Evolutionary conservation across 306 rosid species (phyloP).

Genomic region (Malus fusca): DNA sequence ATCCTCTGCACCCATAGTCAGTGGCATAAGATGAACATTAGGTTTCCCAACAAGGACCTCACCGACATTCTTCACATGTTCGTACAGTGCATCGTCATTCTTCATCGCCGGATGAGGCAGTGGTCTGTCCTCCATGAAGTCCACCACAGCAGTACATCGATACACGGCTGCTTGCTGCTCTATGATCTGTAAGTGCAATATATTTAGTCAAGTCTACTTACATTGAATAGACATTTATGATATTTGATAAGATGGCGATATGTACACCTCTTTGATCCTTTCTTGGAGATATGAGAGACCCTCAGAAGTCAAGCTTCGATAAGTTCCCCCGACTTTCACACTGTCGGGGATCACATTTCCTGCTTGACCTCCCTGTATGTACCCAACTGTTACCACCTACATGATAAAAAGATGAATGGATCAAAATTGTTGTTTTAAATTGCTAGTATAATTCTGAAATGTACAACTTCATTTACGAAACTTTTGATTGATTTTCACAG

Average conservation of each 20-base stretch:
- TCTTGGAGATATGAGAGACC: constrained; percentile 28
- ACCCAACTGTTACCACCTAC: constrained; percentile 38
- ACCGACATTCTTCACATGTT: constrained; percentile 36
- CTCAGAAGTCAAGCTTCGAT: constrained; percentile 26
- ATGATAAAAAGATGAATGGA: not conserved
- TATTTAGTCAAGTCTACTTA: not conserved
- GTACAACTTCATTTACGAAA: not conserved
- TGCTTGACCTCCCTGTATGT: constrained; percentile 27
- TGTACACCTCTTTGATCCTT: constrained; percentile 36
- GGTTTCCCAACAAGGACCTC: constrained; percentile 33
- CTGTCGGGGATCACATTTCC: constrained; percentile 28
- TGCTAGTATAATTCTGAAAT: not conserved
- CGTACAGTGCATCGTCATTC: constrained; percentile 34
- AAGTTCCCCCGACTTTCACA: constrained; percentile 32
- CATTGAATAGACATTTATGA: not conserved
- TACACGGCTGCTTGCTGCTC: constrained; percentile 35
- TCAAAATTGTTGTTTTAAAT: not conserved
- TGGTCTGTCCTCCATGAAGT: constrained; percentile 39
- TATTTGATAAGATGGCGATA: not conserved
- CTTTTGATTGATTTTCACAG: not conserved
- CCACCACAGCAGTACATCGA: constrained; percentile 30
- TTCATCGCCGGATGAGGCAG: constrained; percentile 36
- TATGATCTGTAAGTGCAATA: constrained; percentile 18
- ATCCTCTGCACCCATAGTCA: constrained; percentile 45
- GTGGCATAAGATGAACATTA: constrained; percentile 31